Evolutionary conservation across 1,284 basidiomycete genomes (phyloP), one percentile per base, ranked within the genome.

Genomic region (Meira nashicola): DNA sequence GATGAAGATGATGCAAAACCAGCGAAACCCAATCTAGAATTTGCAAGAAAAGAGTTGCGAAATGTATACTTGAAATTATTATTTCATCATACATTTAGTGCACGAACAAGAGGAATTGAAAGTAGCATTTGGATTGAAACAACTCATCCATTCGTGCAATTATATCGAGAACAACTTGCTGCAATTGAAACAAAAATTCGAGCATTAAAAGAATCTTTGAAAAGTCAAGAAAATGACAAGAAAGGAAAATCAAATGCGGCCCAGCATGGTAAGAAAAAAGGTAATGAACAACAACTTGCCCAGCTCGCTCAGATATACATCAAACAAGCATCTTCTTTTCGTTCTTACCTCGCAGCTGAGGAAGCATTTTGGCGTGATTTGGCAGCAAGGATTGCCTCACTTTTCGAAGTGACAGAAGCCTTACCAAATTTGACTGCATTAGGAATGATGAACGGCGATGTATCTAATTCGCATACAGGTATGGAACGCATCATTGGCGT

Each of bases 41-140:
- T 68, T 50, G 68, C 71, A 3, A 65, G 74, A n/a, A 57, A 54
- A 21, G 66, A 69, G 39, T 62, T 75, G 17, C 69, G 76, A 54
- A 64, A 69, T 39, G 67, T 68, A n/a, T 74, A 71, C 57, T 63
- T 77, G 54, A 66, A 68, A 39, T 69, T 77, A 11, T 65, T 77
- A 52, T 69, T 77, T 51, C 59, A 66, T 40, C 70, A 64, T 47
- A 60, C 76, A 7, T 77, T 71, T 46, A 68, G 64, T 14, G 64
- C 66, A 25, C 58, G 60, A 25, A 67, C 72, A 0, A 68, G 71
- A 51, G 51, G 67, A 9, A 64, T 68, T 17, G 74, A 76, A 19
- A 55, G 54, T 19, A 47, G 62, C 53, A 55, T 76, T 6, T 77
- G 76, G 76, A 62, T 57, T 21, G 73, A 77, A 39, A 77, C 76